Evolutionary conservation across 2,329 filamentous ascomycete genomes (phyloP), one percentile per base, ranked within the genome.

Genomic region (Cytospora schulzeri): DNA sequence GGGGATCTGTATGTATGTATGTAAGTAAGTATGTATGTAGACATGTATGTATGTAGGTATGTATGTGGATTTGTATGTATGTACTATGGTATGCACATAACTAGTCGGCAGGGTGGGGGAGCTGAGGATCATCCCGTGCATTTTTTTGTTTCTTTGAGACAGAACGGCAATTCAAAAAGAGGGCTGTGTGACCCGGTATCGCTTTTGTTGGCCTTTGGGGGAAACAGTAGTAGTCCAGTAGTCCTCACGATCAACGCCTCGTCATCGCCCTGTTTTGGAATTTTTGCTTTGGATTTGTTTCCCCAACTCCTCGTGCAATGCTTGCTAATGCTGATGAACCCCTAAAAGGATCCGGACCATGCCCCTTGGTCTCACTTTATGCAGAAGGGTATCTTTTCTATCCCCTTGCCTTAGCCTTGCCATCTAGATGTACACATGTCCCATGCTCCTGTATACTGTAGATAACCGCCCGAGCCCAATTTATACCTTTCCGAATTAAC

Each of bases 401-500:
- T 53, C 17, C 48, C 17, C n/a, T 51, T 59, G 48, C 33, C 33
- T 26, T 50, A 50, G 15, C 33, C 35, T 33, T 54, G 35, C 55
- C 26, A 52, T 29, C 45, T 48, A 41, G 48, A 26, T 33, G 45
- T 28, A 53, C 33, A 45, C 26, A 33, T 57, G 29, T 53, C 38
- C 33, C 35, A 50, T 31, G 48, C 45, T 51, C 45, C 45, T 24
- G 45, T 48, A 48, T 22, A 57, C 63, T 65, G 62, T 57, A 64
- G 24, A 66, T 59, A 65, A 41, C 62, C 52, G 33, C 15, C 54
- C 53, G 17, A 45, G 33, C 15, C 22, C 41, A 62, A 48, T 28
- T 19, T 50, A 50, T 4, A 12, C n/a, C 45, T 24, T 50, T 26
- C 59, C 54, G 12, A 15, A n/a, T 58, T 62, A 60, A 58, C 59